phyloP scores from a whole-genome alignment of 768 basidiomycete species.

The Mycena leptocephala region DNA sequence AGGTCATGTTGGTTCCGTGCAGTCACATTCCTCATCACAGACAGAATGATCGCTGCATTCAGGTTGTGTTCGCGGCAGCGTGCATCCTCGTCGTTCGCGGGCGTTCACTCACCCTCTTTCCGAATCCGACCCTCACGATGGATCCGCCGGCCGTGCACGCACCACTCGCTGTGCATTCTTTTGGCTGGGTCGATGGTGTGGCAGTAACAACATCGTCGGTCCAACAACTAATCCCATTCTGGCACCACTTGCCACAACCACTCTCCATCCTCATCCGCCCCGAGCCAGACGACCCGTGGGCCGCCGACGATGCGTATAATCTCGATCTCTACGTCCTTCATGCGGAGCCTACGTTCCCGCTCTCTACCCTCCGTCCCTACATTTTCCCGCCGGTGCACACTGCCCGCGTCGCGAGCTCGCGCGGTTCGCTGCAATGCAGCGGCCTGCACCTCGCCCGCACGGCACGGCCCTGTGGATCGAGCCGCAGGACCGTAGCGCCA shows the following conservation, averaged over 20 bases:
- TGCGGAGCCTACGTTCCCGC: conserved; percentile 50
- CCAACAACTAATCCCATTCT: neutral
- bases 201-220: conserved; percentile 49
- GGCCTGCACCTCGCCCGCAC: conserved; percentile 65
- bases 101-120: conserved; percentile 72
- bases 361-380: conserved; percentile 46
- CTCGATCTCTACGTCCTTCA: conserved; percentile 70
- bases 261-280: conserved; percentile 71
- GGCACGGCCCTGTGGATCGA: conserved; percentile 79
- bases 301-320: conserved; percentile 55
- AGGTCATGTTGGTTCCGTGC: neutral
- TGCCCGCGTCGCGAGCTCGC: conserved; percentile 55
- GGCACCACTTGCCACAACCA: conserved; percentile 24
- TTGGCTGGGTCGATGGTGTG: conserved; percentile 80
- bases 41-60: conserved; percentile 67
- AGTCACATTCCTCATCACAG: neutral
- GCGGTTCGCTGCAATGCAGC: conserved; percentile 70
- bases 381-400: conserved; percentile 65
- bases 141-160: conserved; percentile 45
- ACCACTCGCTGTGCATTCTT: conserved; percentile 64
- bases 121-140: conserved; percentile 56
- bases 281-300: conserved; percentile 77
- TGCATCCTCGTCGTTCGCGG: conserved; percentile 73
- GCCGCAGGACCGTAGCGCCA: conserved; percentile 63
- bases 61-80: conserved; percentile 64